Conservation (phyloP, 331 rosid genomes). For the Dryas integrifolia region DNA sequence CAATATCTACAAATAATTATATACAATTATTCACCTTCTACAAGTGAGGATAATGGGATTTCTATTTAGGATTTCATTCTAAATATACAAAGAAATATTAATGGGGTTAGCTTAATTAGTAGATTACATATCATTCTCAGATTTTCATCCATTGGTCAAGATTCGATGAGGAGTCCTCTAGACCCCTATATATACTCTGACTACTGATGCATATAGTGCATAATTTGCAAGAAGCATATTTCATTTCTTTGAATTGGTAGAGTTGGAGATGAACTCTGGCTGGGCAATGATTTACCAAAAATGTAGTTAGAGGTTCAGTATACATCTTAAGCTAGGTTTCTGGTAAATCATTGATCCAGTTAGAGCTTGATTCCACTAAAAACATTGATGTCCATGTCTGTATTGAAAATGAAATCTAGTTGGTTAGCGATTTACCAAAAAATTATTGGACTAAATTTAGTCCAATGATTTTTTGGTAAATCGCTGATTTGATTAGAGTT, state of each 20-base stretch:
- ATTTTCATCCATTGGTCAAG: background rate
- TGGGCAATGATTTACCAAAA: background rate
- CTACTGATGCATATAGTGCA: background rate
- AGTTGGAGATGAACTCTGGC: background rate
- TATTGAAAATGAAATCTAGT: background rate
- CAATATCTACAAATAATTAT: no score
- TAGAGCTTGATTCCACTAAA: background rate
- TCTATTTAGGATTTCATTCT: no score
- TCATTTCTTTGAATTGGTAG: background rate
- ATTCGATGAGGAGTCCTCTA: background rate
- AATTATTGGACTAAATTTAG: background rate
- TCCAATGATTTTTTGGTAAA: background rate
- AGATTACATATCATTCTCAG: background rate
- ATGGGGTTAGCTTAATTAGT: background rate
- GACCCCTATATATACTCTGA: background rate
- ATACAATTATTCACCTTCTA: no score
- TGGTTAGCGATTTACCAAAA: background rate
- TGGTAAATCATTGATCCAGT: conserved; percentile 15
- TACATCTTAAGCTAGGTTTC: background rate
- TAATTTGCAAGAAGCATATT: background rate
- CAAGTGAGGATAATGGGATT: no score
- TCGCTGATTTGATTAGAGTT: background rate
- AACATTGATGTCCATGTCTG: background rate
- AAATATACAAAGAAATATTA: no score
- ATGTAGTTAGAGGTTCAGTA: background rate